These are phyloP conservation scores for Lasiosphaeria miniovina DNA, from an alignment of 495 filamentous ascomycete species.

Conservation along the genomic window DNA sequence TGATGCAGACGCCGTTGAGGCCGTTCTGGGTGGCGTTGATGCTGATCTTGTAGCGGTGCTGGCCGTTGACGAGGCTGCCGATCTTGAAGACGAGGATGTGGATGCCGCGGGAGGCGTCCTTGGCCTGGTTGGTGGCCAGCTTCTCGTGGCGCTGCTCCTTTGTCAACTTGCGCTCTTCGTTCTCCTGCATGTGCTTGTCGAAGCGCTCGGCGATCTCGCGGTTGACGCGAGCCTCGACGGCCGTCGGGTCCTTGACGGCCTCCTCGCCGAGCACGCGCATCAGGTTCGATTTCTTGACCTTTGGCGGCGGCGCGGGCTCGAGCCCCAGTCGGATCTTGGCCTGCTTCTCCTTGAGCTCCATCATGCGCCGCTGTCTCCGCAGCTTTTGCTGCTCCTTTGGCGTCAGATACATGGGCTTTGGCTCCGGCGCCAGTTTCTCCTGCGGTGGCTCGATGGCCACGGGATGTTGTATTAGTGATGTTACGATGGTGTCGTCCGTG, in stretches of 20 bases:
- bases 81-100: slow-evolving; percentile 84
- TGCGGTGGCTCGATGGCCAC: slow-evolving; percentile 89
- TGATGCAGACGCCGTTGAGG: slow-evolving; percentile 82
- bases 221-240: slow-evolving; percentile 91
- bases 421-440: slow-evolving; percentile 71
- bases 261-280: slow-evolving; percentile 98
- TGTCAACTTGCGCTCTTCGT: slow-evolving; percentile 85
- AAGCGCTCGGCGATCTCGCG: slow-evolving; percentile 83
- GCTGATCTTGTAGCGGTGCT: slow-evolving; percentile 88
- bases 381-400: slow-evolving; percentile 87
- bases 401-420: slow-evolving; percentile 92
- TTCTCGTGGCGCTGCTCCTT: slow-evolving; percentile 90
- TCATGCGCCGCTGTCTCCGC: slow-evolving; percentile 85
- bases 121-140: slow-evolving; percentile 74
- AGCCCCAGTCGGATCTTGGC: slow-evolving; percentile 92
- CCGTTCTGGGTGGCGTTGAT: slow-evolving; percentile 86
- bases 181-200: slow-evolving; percentile 68
- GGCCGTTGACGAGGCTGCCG: slow-evolving; percentile 79
- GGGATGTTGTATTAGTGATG: slow-evolving; percentile 86
- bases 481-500: slow-evolving; percentile 78
- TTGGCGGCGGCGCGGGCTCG: slow-evolving; percentile 82
- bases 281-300: slow-evolving; percentile 91
- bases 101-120: slow-evolving; percentile 83
- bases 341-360: slow-evolving; percentile 89
- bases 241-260: slow-evolving; percentile 95